Percentiles rank a stretch among this genome's conserved stretches.
Conservation (phyloP, 1,139 yeast species). For the Pichia sp. region DNA sequence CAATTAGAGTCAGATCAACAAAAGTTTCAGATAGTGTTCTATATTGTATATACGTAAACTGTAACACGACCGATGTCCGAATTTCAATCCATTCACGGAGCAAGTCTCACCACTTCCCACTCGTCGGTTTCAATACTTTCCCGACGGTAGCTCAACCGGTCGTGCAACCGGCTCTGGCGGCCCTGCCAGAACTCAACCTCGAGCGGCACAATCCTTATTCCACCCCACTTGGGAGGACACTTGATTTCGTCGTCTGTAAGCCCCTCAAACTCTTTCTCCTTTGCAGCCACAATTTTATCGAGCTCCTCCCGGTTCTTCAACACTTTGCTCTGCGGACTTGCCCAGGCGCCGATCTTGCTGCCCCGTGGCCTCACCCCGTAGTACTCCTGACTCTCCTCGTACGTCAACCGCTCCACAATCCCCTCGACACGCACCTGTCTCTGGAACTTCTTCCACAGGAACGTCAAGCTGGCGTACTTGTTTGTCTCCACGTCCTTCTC, state of each 20-base stretch:
- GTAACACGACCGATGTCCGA: too few relatives aligned
- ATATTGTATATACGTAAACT: too few relatives aligned
- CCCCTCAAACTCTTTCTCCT: slow-evolving; percentile 56
- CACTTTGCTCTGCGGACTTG: slow-evolving; percentile 77
- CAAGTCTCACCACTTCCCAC: slow-evolving; percentile 68
- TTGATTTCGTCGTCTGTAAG: slow-evolving; percentile 58
- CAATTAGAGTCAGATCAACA: too few relatives aligned
- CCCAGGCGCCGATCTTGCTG: slow-evolving; percentile 94
- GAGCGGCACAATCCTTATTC: slow-evolving; percentile 77
- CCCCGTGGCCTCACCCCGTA: slow-evolving; percentile 88
- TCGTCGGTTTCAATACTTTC: slow-evolving; percentile 40
- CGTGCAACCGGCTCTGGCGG: slow-evolving; percentile 83
- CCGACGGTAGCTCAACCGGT: slow-evolving; percentile 73
- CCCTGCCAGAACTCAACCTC: slow-evolving; percentile 99
- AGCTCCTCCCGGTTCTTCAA: slow-evolving; percentile 58
- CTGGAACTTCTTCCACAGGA: slow-evolving; percentile 88
- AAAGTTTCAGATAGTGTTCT: too few relatives aligned
- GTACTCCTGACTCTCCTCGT: slow-evolving; percentile 73
- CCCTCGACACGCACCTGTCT: slow-evolving; percentile 96
- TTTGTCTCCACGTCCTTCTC: slow-evolving; percentile 65
- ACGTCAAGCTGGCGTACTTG: slow-evolving; percentile 77
- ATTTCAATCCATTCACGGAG: slow-evolving; percentile 48
- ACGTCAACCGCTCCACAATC: slow-evolving; percentile 62
- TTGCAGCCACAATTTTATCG: slow-evolving; percentile 46
- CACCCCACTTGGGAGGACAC: slow-evolving; percentile 96